Evolutionary conservation across 176 grass and related monocot genomes (phyloP).

Genomic region (Oryza meridionalis): DNA sequence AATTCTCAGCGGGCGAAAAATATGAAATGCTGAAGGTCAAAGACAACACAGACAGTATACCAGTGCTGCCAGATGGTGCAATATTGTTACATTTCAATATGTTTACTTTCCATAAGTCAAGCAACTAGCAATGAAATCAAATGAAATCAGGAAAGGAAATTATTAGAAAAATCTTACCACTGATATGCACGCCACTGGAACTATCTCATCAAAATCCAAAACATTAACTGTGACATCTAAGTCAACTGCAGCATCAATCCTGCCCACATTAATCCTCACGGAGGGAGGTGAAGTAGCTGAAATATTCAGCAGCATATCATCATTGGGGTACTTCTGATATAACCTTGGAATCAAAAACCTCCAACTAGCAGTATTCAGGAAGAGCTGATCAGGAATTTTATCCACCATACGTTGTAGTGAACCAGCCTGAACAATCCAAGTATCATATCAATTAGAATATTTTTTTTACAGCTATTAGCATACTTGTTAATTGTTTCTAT

Average conservation of each 20-base stretch:
- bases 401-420: constrained; percentile 75
- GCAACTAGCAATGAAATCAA: constrained; percentile 17
- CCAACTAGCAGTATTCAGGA: constrained; percentile 90
- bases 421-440: constrained; percentile 66
- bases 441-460: constrained; percentile 24
- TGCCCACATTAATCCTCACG: constrained; percentile 66
- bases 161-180: constrained; percentile 53
- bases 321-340: constrained; percentile 71
- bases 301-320: constrained; percentile 82
- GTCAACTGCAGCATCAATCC: constrained; percentile 65
- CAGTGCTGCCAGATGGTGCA: constrained; percentile 27
- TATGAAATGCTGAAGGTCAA: constrained; percentile 5
- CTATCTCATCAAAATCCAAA: constrained; percentile 57
- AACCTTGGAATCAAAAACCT: constrained; percentile 81
- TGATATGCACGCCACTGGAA: constrained; percentile 85
- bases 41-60: constrained; percentile 14
- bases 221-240: constrained; percentile 72
- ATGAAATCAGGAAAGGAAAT: constrained; percentile 10
- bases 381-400: constrained; percentile 74
- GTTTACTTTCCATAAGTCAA: constrained; percentile 12
- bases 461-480: neutral
- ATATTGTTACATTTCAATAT: neutral
- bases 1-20: constrained; percentile 4
- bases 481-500: neutral
- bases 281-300: constrained; percentile 73